These are phyloP conservation scores for Trichosanthes cucumerina DNA, from an alignment of 306 rosid genomes.

Conservation along the genomic window DNA sequence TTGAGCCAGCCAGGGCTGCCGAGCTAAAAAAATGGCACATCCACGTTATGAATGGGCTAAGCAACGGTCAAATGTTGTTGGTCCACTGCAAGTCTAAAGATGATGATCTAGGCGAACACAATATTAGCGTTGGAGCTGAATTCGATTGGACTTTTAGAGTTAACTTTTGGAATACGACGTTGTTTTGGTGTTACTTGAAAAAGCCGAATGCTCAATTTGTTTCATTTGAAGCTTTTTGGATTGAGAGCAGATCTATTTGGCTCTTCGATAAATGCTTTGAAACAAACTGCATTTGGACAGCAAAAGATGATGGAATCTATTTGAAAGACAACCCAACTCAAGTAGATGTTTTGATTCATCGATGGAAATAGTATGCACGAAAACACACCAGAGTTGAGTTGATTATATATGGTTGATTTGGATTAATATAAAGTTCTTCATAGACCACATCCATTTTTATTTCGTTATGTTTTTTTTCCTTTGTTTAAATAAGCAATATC, in stretches of 20 bases:
- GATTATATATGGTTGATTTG: too few relatives aligned
- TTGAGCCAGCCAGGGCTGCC: background rate
- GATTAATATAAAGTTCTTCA: too few relatives aligned
- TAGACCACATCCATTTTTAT: background rate
- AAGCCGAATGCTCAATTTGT: background rate
- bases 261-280: background rate
- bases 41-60: slow-evolving; percentile 1
- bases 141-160: slow-evolving; percentile 1
- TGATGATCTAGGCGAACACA: slow-evolving; percentile 2
- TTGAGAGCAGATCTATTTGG: background rate
- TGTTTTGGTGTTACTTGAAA: slow-evolving; percentile 6
- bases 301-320: slow-evolving; percentile 14
- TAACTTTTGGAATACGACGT: background rate
- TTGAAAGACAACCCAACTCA: background rate
- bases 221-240: slow-evolving; percentile 1
- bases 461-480: too few relatives aligned
- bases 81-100: slow-evolving; percentile 14
- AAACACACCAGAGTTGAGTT: background rate
- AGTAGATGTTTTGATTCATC: background rate
- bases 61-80: background rate
- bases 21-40: background rate
- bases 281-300: slow-evolving; percentile 1
- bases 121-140: background rate
- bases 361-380: background rate
- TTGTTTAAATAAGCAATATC: too few relatives aligned